These are phyloP conservation scores for Ochromonadaceae sp. DNA, from an alignment of 352 stramenopile genomes.

Conservation along the genomic window DNA sequence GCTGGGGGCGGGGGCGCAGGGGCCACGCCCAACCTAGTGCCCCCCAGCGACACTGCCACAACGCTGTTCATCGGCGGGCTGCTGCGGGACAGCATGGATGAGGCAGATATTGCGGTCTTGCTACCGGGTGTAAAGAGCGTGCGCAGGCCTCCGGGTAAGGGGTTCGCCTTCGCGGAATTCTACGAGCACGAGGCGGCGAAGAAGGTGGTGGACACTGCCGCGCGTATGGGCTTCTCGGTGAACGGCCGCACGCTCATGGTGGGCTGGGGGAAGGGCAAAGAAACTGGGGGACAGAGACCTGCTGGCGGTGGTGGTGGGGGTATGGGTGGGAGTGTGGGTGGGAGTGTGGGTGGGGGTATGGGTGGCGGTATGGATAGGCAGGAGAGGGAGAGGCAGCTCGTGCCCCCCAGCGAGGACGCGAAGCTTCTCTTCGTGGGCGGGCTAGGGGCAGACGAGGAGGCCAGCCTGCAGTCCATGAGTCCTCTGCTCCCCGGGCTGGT, in stretches of 20 bases:
- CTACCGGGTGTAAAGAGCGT: background rate
- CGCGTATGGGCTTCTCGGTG: no score
- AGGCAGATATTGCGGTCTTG: background rate
- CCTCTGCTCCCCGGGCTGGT: background rate
- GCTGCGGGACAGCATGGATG: background rate
- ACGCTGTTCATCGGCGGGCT: conserved; percentile 6
- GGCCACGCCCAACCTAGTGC: background rate
- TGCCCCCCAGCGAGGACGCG: background rate
- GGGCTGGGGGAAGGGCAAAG: no score
- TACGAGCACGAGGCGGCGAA: background rate
- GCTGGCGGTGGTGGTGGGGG: no score
- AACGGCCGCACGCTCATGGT: no score
- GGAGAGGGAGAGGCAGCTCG: background rate
- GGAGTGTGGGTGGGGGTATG: no score
- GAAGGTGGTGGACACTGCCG: no score
- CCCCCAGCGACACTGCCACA: background rate
- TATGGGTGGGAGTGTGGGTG: no score
- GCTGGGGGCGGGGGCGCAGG: no score
- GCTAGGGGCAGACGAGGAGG: background rate
- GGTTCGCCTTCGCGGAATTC: conserved; percentile 11
- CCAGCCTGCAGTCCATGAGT: background rate
- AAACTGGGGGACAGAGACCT: no score
- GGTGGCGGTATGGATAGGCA: no score
- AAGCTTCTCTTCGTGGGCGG: background rate
- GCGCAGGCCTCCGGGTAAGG: background rate